Conservation (phyloP, 2,329 filamentous ascomycete genomes). For the Phoma sp. region DNA sequence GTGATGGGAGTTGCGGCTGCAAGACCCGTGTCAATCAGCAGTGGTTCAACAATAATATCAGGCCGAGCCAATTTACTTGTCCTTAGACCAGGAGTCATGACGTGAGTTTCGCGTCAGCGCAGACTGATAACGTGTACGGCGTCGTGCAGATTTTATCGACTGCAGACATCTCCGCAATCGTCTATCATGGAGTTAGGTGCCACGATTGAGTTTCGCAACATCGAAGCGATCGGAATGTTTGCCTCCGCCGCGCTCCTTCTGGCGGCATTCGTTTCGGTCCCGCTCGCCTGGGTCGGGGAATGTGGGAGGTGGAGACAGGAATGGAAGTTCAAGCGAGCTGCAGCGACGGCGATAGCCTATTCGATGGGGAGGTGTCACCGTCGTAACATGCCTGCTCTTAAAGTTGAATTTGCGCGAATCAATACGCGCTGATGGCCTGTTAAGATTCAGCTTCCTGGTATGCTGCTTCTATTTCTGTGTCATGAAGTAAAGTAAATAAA, state of each 20-base stretch:
- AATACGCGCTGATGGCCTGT: conserved; percentile 5
- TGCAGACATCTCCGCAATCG: conserved; percentile 9
- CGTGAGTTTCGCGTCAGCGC: conserved; percentile 8
- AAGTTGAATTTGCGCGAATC: neutral
- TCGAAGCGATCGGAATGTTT: conserved; percentile 11
- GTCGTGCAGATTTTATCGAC: conserved; percentile 4
- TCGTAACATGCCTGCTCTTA: conserved; percentile 8
- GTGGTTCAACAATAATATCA: conserved; percentile 2
- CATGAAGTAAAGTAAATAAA: conserved; percentile 1
- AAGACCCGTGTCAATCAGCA: neutral
- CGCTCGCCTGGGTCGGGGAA: conserved; percentile 13
- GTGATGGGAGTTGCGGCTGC: too few species aligned
- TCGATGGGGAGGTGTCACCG: neutral
- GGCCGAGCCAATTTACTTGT: neutral
- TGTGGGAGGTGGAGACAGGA: conserved; percentile 12
- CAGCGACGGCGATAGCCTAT: conserved; percentile 1
- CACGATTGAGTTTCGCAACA: conserved; percentile 7
- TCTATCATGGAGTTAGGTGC: neutral
- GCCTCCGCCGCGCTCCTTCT: conserved; percentile 8
- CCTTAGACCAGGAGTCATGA: conserved; percentile 6
- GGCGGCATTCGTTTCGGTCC: conserved; percentile 2
- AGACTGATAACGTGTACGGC: neutral
- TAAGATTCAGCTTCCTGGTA: neutral
- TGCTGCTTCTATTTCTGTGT: conserved; percentile 7
- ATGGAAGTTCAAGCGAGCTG: conserved; percentile 14